These are phyloP conservation scores for Eimeria sp. DNA, from an alignment of 169 alveolate species.

Conservation along the genomic window DNA sequence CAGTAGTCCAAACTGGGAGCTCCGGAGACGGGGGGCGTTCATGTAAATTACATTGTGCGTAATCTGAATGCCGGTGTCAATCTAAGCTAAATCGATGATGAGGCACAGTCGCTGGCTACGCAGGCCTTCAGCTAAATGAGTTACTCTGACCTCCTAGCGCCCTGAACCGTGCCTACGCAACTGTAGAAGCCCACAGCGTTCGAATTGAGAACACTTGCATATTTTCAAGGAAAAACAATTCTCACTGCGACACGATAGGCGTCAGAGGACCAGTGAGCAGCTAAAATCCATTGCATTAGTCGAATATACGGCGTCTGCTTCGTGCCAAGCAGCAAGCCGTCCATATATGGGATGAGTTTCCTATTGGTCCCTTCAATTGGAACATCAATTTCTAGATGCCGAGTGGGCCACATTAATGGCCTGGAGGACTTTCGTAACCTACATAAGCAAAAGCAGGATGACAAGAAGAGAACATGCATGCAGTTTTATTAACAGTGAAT, in stretches of 20 bases:
- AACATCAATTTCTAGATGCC: background rate
- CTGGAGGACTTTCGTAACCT: constrained; percentile 51
- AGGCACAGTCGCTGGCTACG: background rate
- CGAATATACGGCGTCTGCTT: background rate
- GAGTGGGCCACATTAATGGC: constrained; percentile 49
- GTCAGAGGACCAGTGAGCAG: background rate
- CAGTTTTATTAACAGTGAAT: background rate
- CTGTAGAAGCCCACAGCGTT: background rate
- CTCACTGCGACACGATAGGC: background rate
- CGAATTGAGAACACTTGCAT: background rate
- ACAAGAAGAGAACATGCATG: background rate
- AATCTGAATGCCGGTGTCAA: background rate
- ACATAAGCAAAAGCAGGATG: background rate
- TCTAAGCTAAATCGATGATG: background rate
- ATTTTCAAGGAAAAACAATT: background rate
- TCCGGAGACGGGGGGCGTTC: background rate
- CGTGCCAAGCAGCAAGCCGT: background rate
- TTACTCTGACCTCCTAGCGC: too few relatives aligned
- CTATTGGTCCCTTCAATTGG: background rate
- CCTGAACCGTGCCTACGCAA: background rate
- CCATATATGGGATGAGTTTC: background rate
- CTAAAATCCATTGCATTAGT: background rate
- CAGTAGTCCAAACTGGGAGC: too few relatives aligned
- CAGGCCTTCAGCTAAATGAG: background rate
- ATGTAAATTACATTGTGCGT: background rate